A percentile compares a stretch with the other conserved stretches of the same genome.
These are phyloP conservation scores for Chaetomium tenue DNA, from an alignment of 495 filamentous ascomycete genomes.

Conservation along the genomic window DNA sequence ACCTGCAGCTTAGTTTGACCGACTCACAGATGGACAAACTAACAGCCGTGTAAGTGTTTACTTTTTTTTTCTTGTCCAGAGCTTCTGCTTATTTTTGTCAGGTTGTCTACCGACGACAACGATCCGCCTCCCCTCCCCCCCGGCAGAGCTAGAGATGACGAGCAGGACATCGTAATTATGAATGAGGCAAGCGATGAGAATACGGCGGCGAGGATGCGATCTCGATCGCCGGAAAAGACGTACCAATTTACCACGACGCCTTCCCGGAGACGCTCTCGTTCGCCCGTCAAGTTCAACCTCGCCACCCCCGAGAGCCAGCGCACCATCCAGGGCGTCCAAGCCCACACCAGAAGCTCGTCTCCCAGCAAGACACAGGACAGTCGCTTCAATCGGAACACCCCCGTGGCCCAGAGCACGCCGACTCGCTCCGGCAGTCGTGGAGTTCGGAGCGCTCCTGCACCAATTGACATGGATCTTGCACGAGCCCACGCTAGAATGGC, in stretches of 20 bases:
- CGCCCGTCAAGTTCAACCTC: slow-evolving; percentile 27
- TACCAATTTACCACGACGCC: slow-evolving; percentile 2
- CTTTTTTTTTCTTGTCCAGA: rapidly evolving
- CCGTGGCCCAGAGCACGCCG: not conserved
- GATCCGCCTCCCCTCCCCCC: not conserved
- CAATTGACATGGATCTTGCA: slow-evolving; percentile 25
- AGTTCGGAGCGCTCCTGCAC: not conserved
- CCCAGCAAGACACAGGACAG: slow-evolving; percentile 12
- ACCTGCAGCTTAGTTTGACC: slow-evolving; percentile 32
- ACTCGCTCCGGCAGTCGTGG: not conserved
- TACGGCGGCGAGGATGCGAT: slow-evolving; percentile 18
- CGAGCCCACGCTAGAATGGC: slow-evolving; percentile 16
- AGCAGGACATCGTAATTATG: not conserved
- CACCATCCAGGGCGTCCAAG: slow-evolving; percentile 6
- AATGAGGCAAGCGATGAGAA: slow-evolving; percentile 8
- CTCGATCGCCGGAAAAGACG: slow-evolving; percentile 25
- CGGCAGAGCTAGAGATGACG: not conserved
- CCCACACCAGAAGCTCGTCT: slow-evolving; percentile 3
- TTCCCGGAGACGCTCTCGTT: slow-evolving; percentile 26
- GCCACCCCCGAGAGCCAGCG: slow-evolving; percentile 16
- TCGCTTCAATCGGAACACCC: not conserved
- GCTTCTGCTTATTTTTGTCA: not conserved
- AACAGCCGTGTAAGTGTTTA: slow-evolving; percentile 27
- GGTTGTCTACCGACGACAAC: slow-evolving; percentile 21
- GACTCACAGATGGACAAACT: slow-evolving; percentile 32